These are phyloP conservation scores for Polytrichum formosum DNA, from an alignment of 225 moss, liverwort and hornwort species.

Conservation along the genomic window DNA sequence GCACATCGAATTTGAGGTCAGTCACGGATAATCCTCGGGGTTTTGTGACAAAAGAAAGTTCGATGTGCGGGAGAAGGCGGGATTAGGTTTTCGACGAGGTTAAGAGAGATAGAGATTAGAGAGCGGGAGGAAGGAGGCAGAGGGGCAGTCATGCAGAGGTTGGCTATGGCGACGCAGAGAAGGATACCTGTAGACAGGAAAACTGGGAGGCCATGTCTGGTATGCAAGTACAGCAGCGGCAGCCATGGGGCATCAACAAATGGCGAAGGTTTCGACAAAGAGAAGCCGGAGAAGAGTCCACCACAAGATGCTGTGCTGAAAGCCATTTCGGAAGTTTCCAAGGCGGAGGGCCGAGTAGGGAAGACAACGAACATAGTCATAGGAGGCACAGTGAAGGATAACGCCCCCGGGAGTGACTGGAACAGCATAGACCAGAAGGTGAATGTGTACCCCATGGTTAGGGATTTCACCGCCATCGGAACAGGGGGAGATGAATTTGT, in stretches of 20 bases:
- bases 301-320: constrained; percentile 61
- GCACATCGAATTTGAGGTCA: no score
- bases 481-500: constrained; percentile 63
- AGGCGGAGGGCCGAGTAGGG: constrained; percentile 57
- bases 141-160: constrained; percentile 28
- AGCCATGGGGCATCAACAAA: constrained; percentile 9
- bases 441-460: constrained; percentile 55
- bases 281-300: constrained; percentile 24
- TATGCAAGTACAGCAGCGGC: constrained; percentile 17
- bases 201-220: constrained; percentile 27
- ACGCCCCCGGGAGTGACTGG: constrained; percentile 36
- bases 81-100: not conserved
- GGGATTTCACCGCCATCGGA: constrained; percentile 60
- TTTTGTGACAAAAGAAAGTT: not conserved
- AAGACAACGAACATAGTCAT: constrained; percentile 62
- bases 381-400: constrained; percentile 49
- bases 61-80: constrained; percentile 8
- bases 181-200: constrained; percentile 16
- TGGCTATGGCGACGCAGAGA: constrained; percentile 23
- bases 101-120: not conserved
- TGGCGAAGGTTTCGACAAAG: constrained; percentile 15
- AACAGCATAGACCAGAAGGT: constrained; percentile 56
- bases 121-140: not conserved
- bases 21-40: not conserved
- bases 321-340: constrained; percentile 61